Evolutionary conservation across 768 basidiomycete genomes (phyloP), one percentile per base, ranked within the genome.

Genomic region (Strobilomyces confusus): DNA sequence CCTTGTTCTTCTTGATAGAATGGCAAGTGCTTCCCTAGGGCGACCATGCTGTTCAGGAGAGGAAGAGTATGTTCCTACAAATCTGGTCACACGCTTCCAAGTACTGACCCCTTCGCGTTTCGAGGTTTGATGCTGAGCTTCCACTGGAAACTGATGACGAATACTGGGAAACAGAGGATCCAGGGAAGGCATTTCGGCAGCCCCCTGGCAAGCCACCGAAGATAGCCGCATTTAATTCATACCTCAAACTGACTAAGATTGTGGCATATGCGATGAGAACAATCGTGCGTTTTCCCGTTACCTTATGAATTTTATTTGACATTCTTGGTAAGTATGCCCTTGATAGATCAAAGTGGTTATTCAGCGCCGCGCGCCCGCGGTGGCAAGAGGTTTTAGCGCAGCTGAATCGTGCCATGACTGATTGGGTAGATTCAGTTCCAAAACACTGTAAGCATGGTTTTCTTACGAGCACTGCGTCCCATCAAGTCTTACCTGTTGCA

Each of bases 71-170:
- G 80, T 26, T 4, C 26, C n/a, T 22, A 15, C 9, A n/a, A n/a
- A 37, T 14, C 12, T 20, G n/a, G 33, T 48, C 32, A 25, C 32
- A 30, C 34, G 1, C 32, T 49, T 34, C 50, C 22, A 47, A n/a
- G n/a, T n/a, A n/a, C 46, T 61, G 19, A 63, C 48, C 20, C 20
- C 11, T 49, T 38, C n/a, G 23, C 26, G 65, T 57, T 48, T 56
- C n/a, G 58, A 93, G 91, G 66, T 91, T 90, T 64, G 92, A 95
- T 64, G 73, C 87, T 25, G 91, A 91, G 43, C 72, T 89, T 32
- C 89, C 89, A 37, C 76, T 89, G 13, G 89, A 92, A 66, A 85
- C 92, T 14, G 89, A 95, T 58, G 86, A 87, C 60, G 81, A 85
- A 56, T 91, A 83, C 63, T 94, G 89, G 90, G 79, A 82, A 56